A percentile compares a stretch with the other conserved stretches of the same genome.
Conservation (phyloP, 1,284 basidiomycete species). For the Cerioporus squamosus region DNA sequence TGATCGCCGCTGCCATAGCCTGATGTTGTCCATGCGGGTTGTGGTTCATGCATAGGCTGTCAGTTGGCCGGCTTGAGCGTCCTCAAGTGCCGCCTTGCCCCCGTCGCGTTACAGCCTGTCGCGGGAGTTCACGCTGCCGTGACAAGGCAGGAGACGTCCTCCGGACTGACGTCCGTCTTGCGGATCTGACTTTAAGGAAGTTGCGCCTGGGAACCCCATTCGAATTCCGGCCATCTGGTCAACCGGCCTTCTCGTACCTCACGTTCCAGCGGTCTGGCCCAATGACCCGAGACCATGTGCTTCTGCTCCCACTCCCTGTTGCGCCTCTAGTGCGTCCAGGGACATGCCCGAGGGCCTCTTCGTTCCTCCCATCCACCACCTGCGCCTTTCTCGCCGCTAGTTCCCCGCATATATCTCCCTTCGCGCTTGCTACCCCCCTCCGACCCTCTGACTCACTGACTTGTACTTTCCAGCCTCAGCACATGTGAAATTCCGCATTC, state of each 20-base stretch:
- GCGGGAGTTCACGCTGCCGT: no score
- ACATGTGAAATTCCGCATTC: not conserved
- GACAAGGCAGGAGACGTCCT: no score
- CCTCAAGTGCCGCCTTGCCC: no score
- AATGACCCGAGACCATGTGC: constrained; percentile 12
- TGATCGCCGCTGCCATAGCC: no score
- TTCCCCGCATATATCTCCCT: not conserved
- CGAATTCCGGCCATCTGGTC: not conserved
- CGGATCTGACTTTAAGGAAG: not conserved
- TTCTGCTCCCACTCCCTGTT: constrained; percentile 9
- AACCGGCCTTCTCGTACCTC: constrained; percentile 1
- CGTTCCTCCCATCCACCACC: not conserved
- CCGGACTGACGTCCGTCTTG: no score
- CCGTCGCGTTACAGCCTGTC: no score
- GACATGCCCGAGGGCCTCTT: not conserved
- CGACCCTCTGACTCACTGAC: not conserved
- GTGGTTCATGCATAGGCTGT: no score
- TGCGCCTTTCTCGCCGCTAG: constrained; percentile 3
- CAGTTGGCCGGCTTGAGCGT: no score
- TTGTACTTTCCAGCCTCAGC: not conserved
- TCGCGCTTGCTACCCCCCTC: not conserved
- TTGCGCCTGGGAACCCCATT: not conserved
- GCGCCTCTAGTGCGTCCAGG: not conserved
- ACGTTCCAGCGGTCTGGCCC: not conserved
- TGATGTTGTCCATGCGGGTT: no score